A percentile compares a stretch with the other conserved stretches of the same genome.
Evolutionary conservation across 1,284 basidiomycete species (phyloP).

Genomic region (Trichosporon sp.): DNA sequence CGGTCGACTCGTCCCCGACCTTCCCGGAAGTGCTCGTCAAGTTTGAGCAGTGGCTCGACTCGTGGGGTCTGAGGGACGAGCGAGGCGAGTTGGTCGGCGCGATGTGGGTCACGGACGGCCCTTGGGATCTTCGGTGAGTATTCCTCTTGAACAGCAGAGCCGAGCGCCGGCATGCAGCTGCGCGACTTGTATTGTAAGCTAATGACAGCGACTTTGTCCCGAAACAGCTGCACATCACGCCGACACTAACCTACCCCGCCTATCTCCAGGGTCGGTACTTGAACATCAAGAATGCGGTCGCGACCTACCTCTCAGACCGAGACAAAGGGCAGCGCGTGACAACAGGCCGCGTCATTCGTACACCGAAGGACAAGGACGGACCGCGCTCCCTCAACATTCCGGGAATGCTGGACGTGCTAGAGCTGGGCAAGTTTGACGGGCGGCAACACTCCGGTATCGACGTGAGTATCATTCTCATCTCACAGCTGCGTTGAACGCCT

Average conservation of each 20-base stretch:
- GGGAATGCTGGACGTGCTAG: conserved; percentile 52
- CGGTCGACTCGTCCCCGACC: conserved; percentile 75
- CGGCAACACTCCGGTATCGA: conserved; percentile 84
- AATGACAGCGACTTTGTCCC: conserved; percentile 41
- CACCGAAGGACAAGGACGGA: conserved; percentile 1
- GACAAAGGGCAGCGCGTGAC: conserved; percentile 44
- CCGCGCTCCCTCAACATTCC: conserved; percentile 49
- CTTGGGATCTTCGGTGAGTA: conserved; percentile 53
- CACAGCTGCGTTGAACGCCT: no score
- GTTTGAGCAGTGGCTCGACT: conserved; percentile 69
- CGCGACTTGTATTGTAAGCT: no score
- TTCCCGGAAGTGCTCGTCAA: conserved; percentile 70
- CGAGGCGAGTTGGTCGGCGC: conserved; percentile 47
- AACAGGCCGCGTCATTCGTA: conserved; percentile 25
- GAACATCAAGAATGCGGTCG: conserved; percentile 54
- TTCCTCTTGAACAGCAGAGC: no score
- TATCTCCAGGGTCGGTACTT: conserved; percentile 53
- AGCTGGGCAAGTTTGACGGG: conserved; percentile 67
- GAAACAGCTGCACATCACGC: conserved; percentile 56
- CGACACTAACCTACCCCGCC: conserved; percentile 41
- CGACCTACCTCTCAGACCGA: conserved; percentile 30
- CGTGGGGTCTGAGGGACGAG: conserved; percentile 55
- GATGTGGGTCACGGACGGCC: conserved; percentile 61
- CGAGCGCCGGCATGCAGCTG: no score
- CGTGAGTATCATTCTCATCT: conserved; percentile 61